phyloP scores from a whole-genome alignment of 805 yeast genomes.

The Cyberlindnera xishuangbannaensis region DNA sequence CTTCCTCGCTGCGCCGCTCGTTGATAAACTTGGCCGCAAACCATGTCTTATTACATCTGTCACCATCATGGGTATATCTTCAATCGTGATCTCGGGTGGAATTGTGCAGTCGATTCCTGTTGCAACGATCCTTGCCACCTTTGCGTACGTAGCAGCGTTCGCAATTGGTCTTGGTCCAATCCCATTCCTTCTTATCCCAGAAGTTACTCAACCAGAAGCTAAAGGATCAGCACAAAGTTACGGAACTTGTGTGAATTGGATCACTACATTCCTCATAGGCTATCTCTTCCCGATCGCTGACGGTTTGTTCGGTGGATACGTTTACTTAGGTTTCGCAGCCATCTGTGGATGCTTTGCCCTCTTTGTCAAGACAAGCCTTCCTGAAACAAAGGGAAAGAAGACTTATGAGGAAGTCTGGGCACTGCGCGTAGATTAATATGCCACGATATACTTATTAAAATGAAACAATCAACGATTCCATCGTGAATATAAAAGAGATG shows the following conservation, averaged over 20 bases:
- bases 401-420: slow-evolving; percentile 69
- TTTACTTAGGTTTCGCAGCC: slow-evolving; percentile 64
- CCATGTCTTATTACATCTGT: slow-evolving; percentile 66
- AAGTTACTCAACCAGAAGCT: slow-evolving; percentile 77
- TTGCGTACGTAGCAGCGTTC: slow-evolving; percentile 74
- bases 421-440: slow-evolving; percentile 14
- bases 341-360: slow-evolving; percentile 45
- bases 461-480: too few relatives aligned
- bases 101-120: slow-evolving; percentile 43
- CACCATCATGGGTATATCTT: slow-evolving; percentile 57
- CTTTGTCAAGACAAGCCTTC: slow-evolving; percentile 46
- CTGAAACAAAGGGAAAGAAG: slow-evolving; percentile 69
- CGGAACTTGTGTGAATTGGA: slow-evolving; percentile 89
- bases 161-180: slow-evolving; percentile 95
- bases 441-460: too few relatives aligned
- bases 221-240: slow-evolving; percentile 86
- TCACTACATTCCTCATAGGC: slow-evolving; percentile 80
- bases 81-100: slow-evolving; percentile 62
- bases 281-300: slow-evolving; percentile 73
- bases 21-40: slow-evolving; percentile 74
- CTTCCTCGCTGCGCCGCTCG: slow-evolving; percentile 60
- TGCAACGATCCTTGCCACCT: slow-evolving; percentile 57
- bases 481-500: too few relatives aligned
- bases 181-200: slow-evolving; percentile 84
- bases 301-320: slow-evolving; percentile 64